A percentile compares a stretch with the other conserved stretches of the same genome.
These are phyloP conservation scores for Picochlorum sp. DNA, from an alignment of 139 green algal genomes.

Conservation along the genomic window DNA sequence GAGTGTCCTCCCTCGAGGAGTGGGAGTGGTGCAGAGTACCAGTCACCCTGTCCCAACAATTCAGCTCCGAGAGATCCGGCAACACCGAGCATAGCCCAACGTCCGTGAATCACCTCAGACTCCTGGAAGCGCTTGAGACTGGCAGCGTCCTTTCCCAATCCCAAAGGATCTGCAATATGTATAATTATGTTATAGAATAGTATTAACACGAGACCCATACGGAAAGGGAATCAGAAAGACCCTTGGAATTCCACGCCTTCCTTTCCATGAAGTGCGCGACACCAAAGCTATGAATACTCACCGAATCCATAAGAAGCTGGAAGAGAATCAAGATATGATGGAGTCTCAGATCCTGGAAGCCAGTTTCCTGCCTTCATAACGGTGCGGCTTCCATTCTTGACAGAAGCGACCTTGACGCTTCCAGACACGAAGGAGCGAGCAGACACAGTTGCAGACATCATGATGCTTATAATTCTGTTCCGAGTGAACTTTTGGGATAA, in stretches of 20 bases:
- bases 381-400: conserved; percentile 31
- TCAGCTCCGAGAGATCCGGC: conserved; percentile 22
- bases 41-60: conserved; percentile 52
- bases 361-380: conserved; percentile 40
- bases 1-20: conserved; percentile 59
- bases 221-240: no score
- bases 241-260: neutral
- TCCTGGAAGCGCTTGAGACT: conserved; percentile 38
- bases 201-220: no score
- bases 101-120: conserved; percentile 54
- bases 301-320: conserved; percentile 40
- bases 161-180: conserved; percentile 9
- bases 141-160: conserved; percentile 9
- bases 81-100: conserved; percentile 36
- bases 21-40: conserved; percentile 64
- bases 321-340: conserved; percentile 56
- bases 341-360: conserved; percentile 56
- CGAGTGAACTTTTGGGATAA: no score
- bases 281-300: neutral
- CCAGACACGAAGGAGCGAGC: conserved; percentile 15
- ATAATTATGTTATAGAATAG: neutral
- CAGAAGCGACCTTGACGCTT: conserved; percentile 18
- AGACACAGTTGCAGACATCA: neutral
- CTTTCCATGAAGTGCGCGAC: no score
- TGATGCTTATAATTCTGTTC: no score